phyloP scores from a whole-genome alignment of 768 basidiomycete genomes.

The Tricholoma sp. region DNA sequence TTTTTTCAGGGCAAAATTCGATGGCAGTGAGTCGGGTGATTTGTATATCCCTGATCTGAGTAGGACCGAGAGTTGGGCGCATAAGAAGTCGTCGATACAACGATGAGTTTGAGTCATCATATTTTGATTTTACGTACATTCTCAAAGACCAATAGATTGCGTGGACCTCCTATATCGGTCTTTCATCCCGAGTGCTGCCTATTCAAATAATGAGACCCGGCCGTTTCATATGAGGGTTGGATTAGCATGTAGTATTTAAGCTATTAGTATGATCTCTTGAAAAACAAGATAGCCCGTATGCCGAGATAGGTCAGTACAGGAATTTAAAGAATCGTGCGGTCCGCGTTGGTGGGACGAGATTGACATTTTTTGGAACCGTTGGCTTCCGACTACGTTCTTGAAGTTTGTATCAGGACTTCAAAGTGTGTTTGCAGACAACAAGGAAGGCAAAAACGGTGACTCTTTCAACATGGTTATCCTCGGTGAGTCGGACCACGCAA shows the following conservation, averaged over 20 bases:
- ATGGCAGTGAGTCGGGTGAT: neutral
- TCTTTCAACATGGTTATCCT: slow-evolving; percentile 31
- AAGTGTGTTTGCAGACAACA: slow-evolving; percentile 11
- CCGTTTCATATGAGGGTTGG: neutral
- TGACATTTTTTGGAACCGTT: no score
- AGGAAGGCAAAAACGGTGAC: slow-evolving; percentile 37
- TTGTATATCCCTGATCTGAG: neutral
- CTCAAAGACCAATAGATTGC: neutral
- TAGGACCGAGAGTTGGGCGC: neutral
- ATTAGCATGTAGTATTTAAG: neutral
- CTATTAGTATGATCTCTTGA: neutral
- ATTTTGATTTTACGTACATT: neutral
- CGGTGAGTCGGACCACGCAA: slow-evolving; percentile 25
- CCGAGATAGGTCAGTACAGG: neutral
- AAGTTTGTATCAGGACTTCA: neutral
- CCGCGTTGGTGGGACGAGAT: no score
- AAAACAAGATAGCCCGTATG: neutral
- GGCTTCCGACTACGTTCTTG: neutral
- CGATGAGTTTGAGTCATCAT: neutral
- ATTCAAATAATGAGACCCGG: neutral
- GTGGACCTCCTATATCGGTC: neutral
- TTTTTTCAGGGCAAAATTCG: neutral
- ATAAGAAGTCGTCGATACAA: neutral
- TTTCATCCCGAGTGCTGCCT: neutral
- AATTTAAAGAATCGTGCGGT: neutral